phyloP scores from a whole-genome alignment of 257 asterid genomes.

The Nicotiana tabacum region DNA sequence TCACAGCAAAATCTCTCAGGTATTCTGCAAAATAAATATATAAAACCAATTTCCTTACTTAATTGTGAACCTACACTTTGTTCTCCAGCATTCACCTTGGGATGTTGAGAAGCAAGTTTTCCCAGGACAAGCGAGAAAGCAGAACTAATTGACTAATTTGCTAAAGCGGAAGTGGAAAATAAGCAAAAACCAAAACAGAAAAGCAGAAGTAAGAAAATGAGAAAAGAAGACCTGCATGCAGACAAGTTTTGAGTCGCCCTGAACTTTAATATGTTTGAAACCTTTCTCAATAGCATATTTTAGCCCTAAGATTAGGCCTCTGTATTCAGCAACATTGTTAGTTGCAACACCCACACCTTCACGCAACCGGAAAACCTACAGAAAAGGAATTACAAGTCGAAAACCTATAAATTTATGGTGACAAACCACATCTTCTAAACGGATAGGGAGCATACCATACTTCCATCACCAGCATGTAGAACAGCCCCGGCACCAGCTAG shows the following conservation, averaged over 20 bases:
- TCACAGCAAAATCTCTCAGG: background rate
- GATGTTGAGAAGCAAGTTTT: background rate
- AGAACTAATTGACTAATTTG: constrained; percentile 1
- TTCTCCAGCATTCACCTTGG: background rate
- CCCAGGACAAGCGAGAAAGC: background rate
- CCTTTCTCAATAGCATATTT: constrained; percentile 84
- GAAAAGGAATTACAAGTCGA: constrained; percentile 11
- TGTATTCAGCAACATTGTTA: constrained; percentile 88
- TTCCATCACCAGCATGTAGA: constrained; percentile 79
- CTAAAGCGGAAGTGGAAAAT: background rate
- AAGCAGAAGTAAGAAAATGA: background rate
- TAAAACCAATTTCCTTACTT: no score
- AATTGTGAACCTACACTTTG: no score
- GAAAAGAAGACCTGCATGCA: constrained; percentile 85
- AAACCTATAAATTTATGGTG: constrained; percentile 2
- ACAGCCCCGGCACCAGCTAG: constrained; percentile 97
- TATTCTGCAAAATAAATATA: background rate
- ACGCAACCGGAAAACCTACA: constrained; percentile 73
- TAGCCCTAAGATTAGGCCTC: constrained; percentile 84
- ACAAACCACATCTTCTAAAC: constrained; percentile 6
- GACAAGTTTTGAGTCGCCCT: constrained; percentile 97
- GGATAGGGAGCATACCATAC: constrained; percentile 45
- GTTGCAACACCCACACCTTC: constrained; percentile 97
- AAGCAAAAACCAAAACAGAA: background rate
- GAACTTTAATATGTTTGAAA: constrained; percentile 72